phyloP scores from a whole-genome alignment of 176 grass and related monocot genomes.

The Triticum urartu region DNA sequence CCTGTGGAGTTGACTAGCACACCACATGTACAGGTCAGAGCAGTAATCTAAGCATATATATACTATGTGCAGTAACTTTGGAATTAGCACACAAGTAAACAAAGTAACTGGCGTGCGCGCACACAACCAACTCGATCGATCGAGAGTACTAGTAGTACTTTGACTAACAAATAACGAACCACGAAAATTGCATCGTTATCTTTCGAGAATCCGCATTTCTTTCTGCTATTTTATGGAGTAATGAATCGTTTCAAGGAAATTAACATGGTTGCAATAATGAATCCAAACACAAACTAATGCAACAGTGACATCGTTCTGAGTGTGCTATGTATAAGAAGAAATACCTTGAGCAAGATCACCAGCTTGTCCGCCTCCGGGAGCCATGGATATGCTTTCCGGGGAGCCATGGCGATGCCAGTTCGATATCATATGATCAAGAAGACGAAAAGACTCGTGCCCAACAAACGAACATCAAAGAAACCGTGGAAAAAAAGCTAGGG shows the following conservation, averaged over 20 bases:
- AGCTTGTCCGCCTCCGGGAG: conserved; percentile 31
- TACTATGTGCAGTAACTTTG: not conserved
- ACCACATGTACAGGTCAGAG: not conserved
- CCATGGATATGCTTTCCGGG: conserved; percentile 13
- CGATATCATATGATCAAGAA: conserved; percentile 33
- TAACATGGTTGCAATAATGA: not conserved
- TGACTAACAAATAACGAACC: not conserved
- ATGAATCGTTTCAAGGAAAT: not conserved
- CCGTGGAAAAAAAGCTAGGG: not conserved
- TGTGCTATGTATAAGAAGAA: not conserved
- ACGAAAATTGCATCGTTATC: not conserved
- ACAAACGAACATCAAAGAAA: conserved; percentile 38
- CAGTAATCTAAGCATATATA: not conserved
- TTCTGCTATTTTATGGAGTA: conserved; percentile 13
- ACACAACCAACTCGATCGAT: not conserved
- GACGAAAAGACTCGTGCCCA: conserved; percentile 31
- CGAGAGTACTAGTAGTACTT: not conserved
- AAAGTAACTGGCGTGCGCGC: not conserved
- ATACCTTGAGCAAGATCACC: conserved; percentile 46
- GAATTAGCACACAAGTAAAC: conserved; percentile 6
- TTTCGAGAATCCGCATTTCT: not conserved
- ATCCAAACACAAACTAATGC: not conserved
- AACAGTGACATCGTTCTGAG: not conserved
- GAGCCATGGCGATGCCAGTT: conserved; percentile 25
- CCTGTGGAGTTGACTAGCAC: not conserved